Base-by-base conservation (phyloP, 805 yeast species). In the Candida dendrica region DNA sequence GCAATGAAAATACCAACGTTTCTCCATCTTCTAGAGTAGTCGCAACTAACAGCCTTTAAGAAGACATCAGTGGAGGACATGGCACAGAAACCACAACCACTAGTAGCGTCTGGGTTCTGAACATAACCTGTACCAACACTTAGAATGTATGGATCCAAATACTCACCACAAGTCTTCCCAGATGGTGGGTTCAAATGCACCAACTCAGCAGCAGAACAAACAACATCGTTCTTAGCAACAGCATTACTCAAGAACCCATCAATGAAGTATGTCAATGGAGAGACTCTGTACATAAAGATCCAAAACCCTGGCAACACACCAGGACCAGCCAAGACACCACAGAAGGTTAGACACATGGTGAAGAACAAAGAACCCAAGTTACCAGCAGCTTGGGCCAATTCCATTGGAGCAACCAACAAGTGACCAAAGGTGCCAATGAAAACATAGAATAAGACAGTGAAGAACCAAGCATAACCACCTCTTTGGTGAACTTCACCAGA, bases 231-330 rank as follows among this genome's bases (percentile, higher is more conserved):
- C 45, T 70, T 70, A 36, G 79, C 82, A 49, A 81, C 61, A 47
- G 79, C 84, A 40, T 74, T 65, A 34, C 77, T 62, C 42, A 81
- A 58, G 51, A 77, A 59, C 35, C 77, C 80, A 16, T 69, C 64
- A 41, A 84, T 65, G 64, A 81, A 70, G 51, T 83, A 84, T 1
- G 88, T 79, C 47, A 81, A 65, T 15, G 93, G 91, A 19, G 82
- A 77, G 16, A 69, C 73, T 57, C 89, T 69, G 69, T 82, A 84
- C 87, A 84, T 79, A 69, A 82, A 84, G 36, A 73, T 66, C 89
- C 90, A 81, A 69, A 85, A 85, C n/a, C 87, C 78, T 26, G 84
- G 84, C 66, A 81, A 56, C 27, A 61, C 65, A 16, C 66, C 65
- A 46, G 78, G 74, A 19, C 75, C 66, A 14, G 75, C 78, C 65